Base-by-base conservation (phyloP, 176 grass and related monocot genomes). In the Aegilops sharonensis region DNA sequence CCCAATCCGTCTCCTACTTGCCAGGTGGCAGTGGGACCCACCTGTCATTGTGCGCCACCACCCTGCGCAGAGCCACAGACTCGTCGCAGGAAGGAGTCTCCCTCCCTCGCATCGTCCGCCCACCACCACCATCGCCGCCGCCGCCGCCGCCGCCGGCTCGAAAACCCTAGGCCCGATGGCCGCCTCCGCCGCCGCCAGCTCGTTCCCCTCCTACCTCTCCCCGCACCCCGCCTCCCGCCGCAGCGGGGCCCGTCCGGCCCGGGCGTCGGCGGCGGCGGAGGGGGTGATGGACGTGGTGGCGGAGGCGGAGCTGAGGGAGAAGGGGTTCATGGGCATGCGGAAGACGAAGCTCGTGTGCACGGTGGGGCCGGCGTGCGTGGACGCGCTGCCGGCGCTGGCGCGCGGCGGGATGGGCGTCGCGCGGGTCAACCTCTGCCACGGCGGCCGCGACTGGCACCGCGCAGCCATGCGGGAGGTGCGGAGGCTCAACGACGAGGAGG, bases 331-430 rank as follows among this genome's bases (percentile, higher is more conserved):
- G 89, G 89, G 88, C 48, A 78, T 92, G 81, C 66, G 89, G 27
- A 90, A 90, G 89, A 95, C 89, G 67, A 92, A 95, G 78, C 72
- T 92, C 65, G 84, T 95, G 5, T 95, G 93, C 89, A 95, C 91
- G 74, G 84, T 92, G 68, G 93, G 93, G 0, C 93, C 91, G 1
- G 86, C 88, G 15, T 91, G 88, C 81, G 54, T 90, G 21, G 85
- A 85, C 39, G 77, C 45, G 66, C 80, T 95, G 43, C 88, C 89
- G 81, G 82, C 68, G 78, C 91, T 95, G 24, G 93, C 91, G 37
- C 86, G 87, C 12, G 86, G 93, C 4, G 91, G 93, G 68, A 92
- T 95, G 93, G 79, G 87, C 67, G 91, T 93, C 18, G 88, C 91
- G 37, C 86, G 93, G 72, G 64, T 95, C 78, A 95, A 95, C 84